These are phyloP conservation scores for Aspergillus sp. DNA, from an alignment of 2,329 filamentous ascomycete genomes.

Conservation along the genomic window DNA sequence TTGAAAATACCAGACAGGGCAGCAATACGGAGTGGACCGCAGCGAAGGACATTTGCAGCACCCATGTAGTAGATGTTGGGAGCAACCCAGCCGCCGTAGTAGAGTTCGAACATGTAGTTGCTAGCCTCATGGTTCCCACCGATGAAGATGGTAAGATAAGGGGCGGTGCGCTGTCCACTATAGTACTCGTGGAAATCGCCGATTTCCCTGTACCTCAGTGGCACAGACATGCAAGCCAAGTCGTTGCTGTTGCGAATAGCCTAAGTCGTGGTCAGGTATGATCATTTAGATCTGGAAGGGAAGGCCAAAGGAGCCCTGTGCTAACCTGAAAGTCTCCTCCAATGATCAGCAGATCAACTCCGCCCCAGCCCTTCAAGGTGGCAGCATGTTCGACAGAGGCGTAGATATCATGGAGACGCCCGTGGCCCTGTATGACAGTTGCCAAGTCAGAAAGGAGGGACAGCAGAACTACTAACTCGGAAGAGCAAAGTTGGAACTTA, in stretches of 20 bases:
- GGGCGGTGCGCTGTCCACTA: constrained; percentile 73
- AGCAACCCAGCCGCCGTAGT: constrained; percentile 95
- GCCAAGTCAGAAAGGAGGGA: constrained; percentile 19
- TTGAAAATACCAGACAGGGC: constrained; percentile 96
- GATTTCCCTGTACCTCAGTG: constrained; percentile 81
- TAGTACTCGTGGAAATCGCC: constrained; percentile 97
- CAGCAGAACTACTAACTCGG: background rate
- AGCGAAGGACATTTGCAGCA: constrained; percentile 82
- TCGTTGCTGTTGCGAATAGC: constrained; percentile 87
- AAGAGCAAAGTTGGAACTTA: constrained; percentile 51
- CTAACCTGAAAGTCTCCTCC: constrained; percentile 89
- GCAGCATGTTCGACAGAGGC: constrained; percentile 72
- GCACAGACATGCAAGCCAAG: constrained; percentile 86
- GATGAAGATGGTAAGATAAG: constrained; percentile 89
- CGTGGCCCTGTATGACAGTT: constrained; percentile 71
- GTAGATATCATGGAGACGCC: constrained; percentile 90
- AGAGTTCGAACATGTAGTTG: constrained; percentile 87
- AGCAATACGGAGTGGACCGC: constrained; percentile 85
- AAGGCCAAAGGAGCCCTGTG: background rate
- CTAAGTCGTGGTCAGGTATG: constrained; percentile 46
- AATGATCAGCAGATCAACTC: constrained; percentile 88
- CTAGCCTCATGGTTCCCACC: constrained; percentile 95
- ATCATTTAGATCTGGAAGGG: background rate
- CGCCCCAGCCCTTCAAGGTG: constrained; percentile 73
- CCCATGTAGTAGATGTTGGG: constrained; percentile 98